A percentile compares a stretch with the other conserved stretches of the same genome.
Evolutionary conservation across 2,329 filamentous ascomycete genomes (phyloP).

Genomic region (Hypoxylon sp.): DNA sequence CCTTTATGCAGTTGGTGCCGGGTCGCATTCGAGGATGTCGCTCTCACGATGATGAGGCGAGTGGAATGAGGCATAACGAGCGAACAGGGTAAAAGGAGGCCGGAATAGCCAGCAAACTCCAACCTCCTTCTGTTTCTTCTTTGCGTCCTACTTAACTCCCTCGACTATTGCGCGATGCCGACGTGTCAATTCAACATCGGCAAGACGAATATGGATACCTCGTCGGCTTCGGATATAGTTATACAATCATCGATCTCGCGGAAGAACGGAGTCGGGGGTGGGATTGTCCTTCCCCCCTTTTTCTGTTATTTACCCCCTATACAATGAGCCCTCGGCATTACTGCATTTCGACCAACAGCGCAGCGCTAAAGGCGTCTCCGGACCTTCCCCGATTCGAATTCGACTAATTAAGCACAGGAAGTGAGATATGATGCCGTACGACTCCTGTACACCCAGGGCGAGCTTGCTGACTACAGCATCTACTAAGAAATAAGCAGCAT

Average conservation of each 20-base stretch:
- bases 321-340: conserved; percentile 21
- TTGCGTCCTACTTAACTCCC: conserved; percentile 4
- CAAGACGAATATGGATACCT: not conserved
- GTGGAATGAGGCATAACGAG: conserved; percentile 24
- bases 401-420: conserved; percentile 10
- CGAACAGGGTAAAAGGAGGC: conserved; percentile 26
- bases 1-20: conserved; percentile 44
- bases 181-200: conserved; percentile 13
- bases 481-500: conserved; percentile 22
- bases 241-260: conserved; percentile 16
- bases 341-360: conserved; percentile 25
- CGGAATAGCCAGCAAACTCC: conserved; percentile 10
- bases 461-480: conserved; percentile 6
- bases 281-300: conserved; percentile 13
- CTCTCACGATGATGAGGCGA: conserved; percentile 25
- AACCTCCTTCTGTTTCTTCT: conserved; percentile 15
- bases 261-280: conserved; percentile 10
- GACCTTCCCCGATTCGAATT: conserved; percentile 12
- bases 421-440: conserved; percentile 3
- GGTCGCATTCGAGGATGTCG: conserved; percentile 41
- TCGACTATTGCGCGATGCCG: conserved; percentile 7
- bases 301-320: conserved; percentile 6
- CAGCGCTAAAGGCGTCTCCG: not conserved
- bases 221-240: conserved; percentile 2
- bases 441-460: conserved; percentile 2